A percentile compares a stretch with the other conserved stretches of the same genome.
Evolutionary conservation across 495 filamentous ascomycete species (phyloP).

Genomic region (Xylaria palmicola): DNA sequence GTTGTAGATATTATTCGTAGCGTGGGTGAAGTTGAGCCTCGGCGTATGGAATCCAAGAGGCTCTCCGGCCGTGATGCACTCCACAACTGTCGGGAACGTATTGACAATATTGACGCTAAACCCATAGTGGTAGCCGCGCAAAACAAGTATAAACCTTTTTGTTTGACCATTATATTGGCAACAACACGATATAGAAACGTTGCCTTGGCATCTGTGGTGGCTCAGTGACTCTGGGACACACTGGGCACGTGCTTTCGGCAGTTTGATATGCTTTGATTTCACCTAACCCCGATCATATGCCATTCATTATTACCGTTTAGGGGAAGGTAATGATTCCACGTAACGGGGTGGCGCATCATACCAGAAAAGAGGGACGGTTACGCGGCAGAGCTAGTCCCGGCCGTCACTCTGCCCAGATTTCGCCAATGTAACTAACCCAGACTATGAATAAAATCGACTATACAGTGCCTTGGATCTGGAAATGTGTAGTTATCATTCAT

Average conservation of each 20-base stretch:
- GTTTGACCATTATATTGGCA: too few species aligned
- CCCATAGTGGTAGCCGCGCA: neutral
- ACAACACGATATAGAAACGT: too few species aligned
- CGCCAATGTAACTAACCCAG: too few species aligned
- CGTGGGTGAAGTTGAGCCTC: neutral
- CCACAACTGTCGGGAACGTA: neutral
- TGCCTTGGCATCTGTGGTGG: too few species aligned
- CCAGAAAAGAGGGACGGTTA: neutral
- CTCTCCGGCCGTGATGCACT: neutral
- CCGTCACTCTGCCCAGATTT: neutral
- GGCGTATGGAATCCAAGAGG: neutral
- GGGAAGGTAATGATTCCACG: too few species aligned
- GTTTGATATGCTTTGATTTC: too few species aligned
- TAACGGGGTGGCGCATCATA: neutral
- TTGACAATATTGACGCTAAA: neutral
- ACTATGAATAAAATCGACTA: neutral
- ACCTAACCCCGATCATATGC: too few species aligned
- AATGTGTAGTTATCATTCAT: neutral
- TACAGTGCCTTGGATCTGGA: neutral
- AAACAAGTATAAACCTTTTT: too few species aligned
- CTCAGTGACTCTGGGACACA: too few species aligned
- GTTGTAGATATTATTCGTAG: neutral
- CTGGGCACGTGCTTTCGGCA: too few species aligned
- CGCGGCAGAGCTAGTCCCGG: neutral
- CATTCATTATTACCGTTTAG: too few species aligned